A percentile compares a stretch with the other conserved stretches of the same genome.
Conservation (phyloP, 2,329 filamentous ascomycete genomes). For the Xenoacremonium recifei region DNA sequence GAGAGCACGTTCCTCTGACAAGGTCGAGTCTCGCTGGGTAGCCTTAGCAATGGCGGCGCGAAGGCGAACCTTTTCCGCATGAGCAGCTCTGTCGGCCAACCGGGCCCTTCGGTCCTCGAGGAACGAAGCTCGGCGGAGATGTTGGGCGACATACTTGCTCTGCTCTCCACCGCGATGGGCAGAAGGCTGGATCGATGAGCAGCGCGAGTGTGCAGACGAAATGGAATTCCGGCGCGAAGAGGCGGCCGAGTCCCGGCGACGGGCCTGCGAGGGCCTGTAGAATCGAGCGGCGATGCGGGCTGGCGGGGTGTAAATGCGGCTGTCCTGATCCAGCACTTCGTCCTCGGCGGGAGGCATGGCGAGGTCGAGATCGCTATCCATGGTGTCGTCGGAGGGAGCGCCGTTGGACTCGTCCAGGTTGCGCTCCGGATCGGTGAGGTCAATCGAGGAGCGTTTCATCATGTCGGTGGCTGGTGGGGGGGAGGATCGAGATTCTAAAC, state of each 20-base stretch:
- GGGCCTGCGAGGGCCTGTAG: slow-evolving; percentile 64
- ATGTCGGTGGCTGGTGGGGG: slow-evolving; percentile 22
- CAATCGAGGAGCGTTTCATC: slow-evolving; percentile 43
- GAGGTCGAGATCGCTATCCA: slow-evolving; percentile 34
- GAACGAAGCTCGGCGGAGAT: slow-evolving; percentile 76
- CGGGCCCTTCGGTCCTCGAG: slow-evolving; percentile 78
- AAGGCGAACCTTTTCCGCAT: slow-evolving; percentile 79
- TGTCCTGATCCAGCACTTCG: slow-evolving; percentile 32
- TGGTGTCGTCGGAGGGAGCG: slow-evolving; percentile 28
- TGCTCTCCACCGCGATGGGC: slow-evolving; percentile 56
- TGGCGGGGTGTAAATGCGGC: slow-evolving; percentile 58
- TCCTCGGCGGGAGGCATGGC: slow-evolving; percentile 38
- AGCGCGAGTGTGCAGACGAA: slow-evolving; percentile 71
- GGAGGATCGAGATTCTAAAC: no score
- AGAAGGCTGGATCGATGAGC: slow-evolving; percentile 56
- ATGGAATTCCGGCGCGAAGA: slow-evolving; percentile 79
- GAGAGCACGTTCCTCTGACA: slow-evolving; percentile 73
- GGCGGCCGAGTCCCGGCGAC: slow-evolving; percentile 72
- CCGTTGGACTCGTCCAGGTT: slow-evolving; percentile 35
- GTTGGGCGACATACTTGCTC: slow-evolving; percentile 76
- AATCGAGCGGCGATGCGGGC: slow-evolving; percentile 78
- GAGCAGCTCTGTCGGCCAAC: slow-evolving; percentile 75
- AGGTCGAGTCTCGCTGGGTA: slow-evolving; percentile 59
- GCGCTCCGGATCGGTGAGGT: slow-evolving; percentile 41
- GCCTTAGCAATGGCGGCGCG: slow-evolving; percentile 74